phyloP scores from a whole-genome alignment of 192 early-diverging fungal genomes.

The Backusella westeae region DNA sequence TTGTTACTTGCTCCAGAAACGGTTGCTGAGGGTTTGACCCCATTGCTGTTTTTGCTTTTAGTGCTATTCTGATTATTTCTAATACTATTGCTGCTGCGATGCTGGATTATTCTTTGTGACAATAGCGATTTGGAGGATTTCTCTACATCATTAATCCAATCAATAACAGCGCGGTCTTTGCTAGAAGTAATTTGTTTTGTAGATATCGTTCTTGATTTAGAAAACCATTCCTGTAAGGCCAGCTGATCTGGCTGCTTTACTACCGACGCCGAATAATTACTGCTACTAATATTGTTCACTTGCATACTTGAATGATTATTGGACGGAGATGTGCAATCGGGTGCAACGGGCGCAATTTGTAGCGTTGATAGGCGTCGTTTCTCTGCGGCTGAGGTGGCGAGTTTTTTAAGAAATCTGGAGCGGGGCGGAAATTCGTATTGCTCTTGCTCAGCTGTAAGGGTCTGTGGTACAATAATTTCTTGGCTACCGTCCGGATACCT shows the following conservation, averaged over 20 bases:
- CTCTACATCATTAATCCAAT: slow-evolving; percentile 29
- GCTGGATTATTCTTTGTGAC: not conserved
- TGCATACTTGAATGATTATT: not conserved
- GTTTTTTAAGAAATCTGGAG: slow-evolving; percentile 23
- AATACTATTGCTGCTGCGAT: not conserved
- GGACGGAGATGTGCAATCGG: not conserved
- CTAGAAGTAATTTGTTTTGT: not conserved
- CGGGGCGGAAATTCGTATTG: slow-evolving; percentile 34
- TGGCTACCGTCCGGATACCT: slow-evolving; percentile 27
- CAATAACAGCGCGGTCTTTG: slow-evolving; percentile 22
- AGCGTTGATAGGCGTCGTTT: slow-evolving; percentile 15
- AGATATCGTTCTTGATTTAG: slow-evolving; percentile 1
- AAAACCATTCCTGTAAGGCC: slow-evolving; percentile 30
- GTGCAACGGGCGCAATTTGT: not conserved
- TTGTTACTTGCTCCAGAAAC: slow-evolving; percentile 2
- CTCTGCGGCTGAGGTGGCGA: slow-evolving; percentile 26
- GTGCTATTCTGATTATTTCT: not conserved
- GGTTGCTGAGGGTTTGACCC: not conserved
- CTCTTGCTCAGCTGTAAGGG: slow-evolving; percentile 26
- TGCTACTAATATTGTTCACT: not conserved
- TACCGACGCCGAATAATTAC: not conserved
- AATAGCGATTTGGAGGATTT: not conserved
- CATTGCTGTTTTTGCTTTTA: not conserved
- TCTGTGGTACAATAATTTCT: slow-evolving; percentile 31
- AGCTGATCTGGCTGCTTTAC: slow-evolving; percentile 16